Evolutionary conservation across 83 land plant species (phyloP).

Genomic region (Diphasiastrum complanatum): DNA sequence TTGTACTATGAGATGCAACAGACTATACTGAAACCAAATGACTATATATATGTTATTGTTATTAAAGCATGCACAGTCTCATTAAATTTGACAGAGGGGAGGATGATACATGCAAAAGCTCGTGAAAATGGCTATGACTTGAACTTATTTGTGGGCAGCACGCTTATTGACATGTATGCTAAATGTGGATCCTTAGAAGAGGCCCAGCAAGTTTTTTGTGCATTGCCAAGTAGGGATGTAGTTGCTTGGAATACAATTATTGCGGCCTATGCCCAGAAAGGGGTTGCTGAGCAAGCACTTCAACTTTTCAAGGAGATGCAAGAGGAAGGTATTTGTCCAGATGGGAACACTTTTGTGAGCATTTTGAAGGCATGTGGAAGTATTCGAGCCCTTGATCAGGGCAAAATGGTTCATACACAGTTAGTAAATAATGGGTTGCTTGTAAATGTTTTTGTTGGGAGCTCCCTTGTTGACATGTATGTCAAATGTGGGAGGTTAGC

Average conservation of each 20-base stretch:
- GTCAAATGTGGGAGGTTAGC: slow-evolving; percentile 2
- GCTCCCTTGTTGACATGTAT: slow-evolving; percentile 10
- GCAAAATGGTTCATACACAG: background rate
- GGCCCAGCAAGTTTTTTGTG: background rate
- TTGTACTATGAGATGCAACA: background rate
- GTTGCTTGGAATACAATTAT: background rate
- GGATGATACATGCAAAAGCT: background rate
- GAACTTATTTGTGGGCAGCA: background rate
- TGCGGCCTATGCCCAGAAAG: background rate
- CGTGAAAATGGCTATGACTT: background rate
- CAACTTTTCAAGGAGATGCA: slow-evolving; percentile 4
- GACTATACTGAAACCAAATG: background rate
- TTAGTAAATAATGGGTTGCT: background rate
- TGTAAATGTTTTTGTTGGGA: background rate
- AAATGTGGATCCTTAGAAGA: slow-evolving; percentile 6
- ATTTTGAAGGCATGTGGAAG: slow-evolving; percentile 6
- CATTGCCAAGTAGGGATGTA: background rate
- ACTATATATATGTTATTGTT: background rate
- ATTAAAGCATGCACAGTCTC: slow-evolving; percentile 1
- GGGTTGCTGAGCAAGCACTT: background rate
- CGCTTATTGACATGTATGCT: slow-evolving; percentile 6
- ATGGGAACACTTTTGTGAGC: background rate
- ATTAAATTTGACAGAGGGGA: background rate
- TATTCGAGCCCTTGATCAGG: background rate
- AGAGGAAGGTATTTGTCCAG: background rate